Conservation (phyloP, 768 basidiomycete species). For the Mycena maculata region DNA sequence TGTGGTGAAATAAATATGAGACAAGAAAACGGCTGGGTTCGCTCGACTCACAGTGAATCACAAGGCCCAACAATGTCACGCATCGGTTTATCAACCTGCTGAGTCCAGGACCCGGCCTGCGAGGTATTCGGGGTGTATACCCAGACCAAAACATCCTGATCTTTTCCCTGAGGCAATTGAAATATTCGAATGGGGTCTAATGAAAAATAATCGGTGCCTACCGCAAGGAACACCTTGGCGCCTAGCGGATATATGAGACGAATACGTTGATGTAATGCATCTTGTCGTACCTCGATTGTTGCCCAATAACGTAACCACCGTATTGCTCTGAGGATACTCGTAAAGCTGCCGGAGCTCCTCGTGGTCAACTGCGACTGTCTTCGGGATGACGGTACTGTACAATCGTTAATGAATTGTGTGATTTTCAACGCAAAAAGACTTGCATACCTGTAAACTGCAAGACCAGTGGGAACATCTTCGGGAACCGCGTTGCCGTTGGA, state of each 20-base stretch:
- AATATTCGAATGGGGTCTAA: not conserved
- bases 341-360: not conserved
- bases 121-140: conserved; percentile 14
- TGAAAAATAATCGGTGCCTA: not conserved
- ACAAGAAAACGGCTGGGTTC: not conserved
- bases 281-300: not conserved
- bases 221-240: conserved; percentile 1
- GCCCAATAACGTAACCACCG: conserved; percentile 10
- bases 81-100: not conserved
- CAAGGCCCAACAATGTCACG: not conserved
- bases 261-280: not conserved
- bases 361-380: not conserved
- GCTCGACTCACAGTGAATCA: not conserved
- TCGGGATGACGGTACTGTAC: conserved; percentile 6
- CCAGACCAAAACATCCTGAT: conserved; percentile 9
- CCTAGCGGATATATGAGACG: not conserved
- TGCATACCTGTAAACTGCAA: conserved; percentile 14
- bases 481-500: not conserved
- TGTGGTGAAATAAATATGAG: not conserved
- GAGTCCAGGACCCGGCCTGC: not conserved
- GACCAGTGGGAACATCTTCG: not conserved
- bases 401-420: not conserved
- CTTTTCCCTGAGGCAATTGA: not conserved
- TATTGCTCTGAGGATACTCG: not conserved
- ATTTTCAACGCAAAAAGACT: not conserved